Evolutionary conservation across 1,139 yeast species (phyloP), one percentile per base, ranked within the genome.

Genomic region (Pichia sp.): DNA sequence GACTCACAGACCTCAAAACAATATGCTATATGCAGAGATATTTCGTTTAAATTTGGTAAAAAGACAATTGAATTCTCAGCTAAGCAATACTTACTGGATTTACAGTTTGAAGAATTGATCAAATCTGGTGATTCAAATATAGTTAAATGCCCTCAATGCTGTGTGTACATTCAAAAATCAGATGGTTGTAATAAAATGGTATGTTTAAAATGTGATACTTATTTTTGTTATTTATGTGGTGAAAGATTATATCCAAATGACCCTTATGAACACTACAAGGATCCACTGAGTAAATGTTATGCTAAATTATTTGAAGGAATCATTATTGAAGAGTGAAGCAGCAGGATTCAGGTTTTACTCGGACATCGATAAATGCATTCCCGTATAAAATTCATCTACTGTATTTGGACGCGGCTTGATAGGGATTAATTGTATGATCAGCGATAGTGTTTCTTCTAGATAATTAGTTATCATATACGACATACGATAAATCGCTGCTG

Each of bases 181-280:
- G 84, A 79, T 56, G 89, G 89, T 3, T 82, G 89, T 60, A 81
- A 82, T 59, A 80, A 79, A 58, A 80, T 82, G 83, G 71, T 69
- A 29, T 82, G 89, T 58, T 56, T 71, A 0, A 65, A 72, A 7
- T 82, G 88, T 55, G 57, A 59, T 9, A 68, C 74, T 0, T 60
- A 63, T 43, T 82, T 82, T 56, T 82, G 89, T 57, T 79, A 74
- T 53, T 53, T 79, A 18, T 82, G 89, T 63, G 82, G 80, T 0
- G 60, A 59, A 1, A 56, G 63, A 6, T 65, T 79, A 44, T 62
- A 62, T 25, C 60, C 62, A 1, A 62, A 58, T 7, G 71, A 74
- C 45, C 82, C 82, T 0, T 82, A 82, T 58, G 69, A 66, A 22
- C 88, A 82, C 62, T 82, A 68, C 54, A 70, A 72, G 29, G 68